Evolutionary conservation across 2,329 filamentous ascomycete genomes (phyloP).

Genomic region (Ceratocystis eucalypticola): DNA sequence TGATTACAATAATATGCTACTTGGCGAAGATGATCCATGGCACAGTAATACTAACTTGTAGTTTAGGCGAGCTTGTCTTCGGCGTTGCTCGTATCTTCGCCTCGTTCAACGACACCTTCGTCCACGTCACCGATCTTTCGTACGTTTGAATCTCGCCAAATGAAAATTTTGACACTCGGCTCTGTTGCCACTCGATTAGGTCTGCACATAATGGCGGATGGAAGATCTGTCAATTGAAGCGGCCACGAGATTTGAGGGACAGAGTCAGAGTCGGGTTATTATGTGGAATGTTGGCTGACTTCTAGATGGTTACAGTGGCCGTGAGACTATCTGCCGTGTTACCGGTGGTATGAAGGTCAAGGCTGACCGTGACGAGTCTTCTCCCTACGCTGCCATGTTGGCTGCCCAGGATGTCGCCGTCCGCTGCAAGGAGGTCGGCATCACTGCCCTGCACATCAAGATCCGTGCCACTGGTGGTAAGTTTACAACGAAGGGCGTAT

Average conservation of each 20-base stretch:
- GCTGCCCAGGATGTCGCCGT: slow-evolving; percentile 94
- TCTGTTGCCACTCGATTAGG: background rate
- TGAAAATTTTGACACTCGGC: background rate
- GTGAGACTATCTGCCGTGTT: slow-evolving; percentile 99
- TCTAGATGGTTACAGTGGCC: slow-evolving; percentile 70
- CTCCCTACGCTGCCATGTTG: slow-evolving; percentile 99
- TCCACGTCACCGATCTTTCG: slow-evolving; percentile 99
- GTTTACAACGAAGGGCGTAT: slow-evolving; percentile 24
- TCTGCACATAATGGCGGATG: background rate
- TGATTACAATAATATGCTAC: slow-evolving; percentile 17
- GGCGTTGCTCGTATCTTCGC: slow-evolving; percentile 97
- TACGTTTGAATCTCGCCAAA: slow-evolving; percentile 34
- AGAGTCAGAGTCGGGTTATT: background rate
- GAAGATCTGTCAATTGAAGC: background rate
- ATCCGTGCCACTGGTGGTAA: slow-evolving; percentile 96
- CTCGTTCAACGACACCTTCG: slow-evolving; percentile 86
- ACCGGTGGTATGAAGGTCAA: slow-evolving; percentile 99
- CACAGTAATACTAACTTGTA: slow-evolving; percentile 18
- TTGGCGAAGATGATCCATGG: too few relatives aligned
- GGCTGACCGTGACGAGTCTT: slow-evolving; percentile 99
- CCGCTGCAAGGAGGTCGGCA: slow-evolving; percentile 60
- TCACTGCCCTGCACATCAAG: slow-evolving; percentile 98
- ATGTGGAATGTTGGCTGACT: slow-evolving; percentile 39
- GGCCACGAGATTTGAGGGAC: background rate
- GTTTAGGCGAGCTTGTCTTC: slow-evolving; percentile 83